Conservation (phyloP, 73 alveolate species). For the Halteria grandinella region DNA sequence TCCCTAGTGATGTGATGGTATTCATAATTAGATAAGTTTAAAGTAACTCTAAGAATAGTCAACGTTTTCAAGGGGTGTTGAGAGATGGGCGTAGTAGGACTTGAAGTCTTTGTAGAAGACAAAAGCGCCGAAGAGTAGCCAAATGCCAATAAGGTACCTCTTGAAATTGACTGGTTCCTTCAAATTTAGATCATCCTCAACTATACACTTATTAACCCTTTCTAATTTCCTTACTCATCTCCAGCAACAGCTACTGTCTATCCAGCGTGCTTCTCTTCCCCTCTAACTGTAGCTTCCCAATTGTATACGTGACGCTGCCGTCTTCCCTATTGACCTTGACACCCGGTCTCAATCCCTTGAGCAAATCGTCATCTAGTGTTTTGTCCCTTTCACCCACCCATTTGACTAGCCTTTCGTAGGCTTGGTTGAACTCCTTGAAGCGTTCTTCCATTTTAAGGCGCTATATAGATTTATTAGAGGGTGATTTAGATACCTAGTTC, state of each 20-base stretch:
- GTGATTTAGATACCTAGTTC: neutral
- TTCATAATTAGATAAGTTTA: no score
- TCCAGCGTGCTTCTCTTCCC: conserved; percentile 12
- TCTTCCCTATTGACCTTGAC: conserved; percentile 33
- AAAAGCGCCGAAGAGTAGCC: conserved; percentile 37
- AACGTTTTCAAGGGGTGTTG: neutral
- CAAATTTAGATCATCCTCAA: conserved; percentile 57
- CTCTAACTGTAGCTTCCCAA: conserved; percentile 43
- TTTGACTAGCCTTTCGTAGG: conserved; percentile 47
- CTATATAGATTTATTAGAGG: no score
- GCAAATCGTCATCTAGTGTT: conserved; percentile 9
- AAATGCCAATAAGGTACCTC: conserved; percentile 19
- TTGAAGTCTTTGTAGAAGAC: conserved; percentile 24
- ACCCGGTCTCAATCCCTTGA: neutral
- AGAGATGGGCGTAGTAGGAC: neutral
- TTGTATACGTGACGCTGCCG: conserved; percentile 44
- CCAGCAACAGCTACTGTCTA: conserved; percentile 15
- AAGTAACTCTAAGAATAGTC: no score
- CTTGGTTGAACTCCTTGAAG: conserved; percentile 58
- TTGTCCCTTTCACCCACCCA: conserved; percentile 66
- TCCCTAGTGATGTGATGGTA: no score
- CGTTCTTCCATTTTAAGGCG: conserved; percentile 9
- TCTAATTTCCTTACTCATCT: conserved; percentile 18
- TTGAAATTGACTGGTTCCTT: conserved; percentile 52
- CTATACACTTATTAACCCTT: neutral